phyloP scores from a whole-genome alignment of 2,329 filamentous ascomycete species.

The Sarocladium brachiariae region DNA sequence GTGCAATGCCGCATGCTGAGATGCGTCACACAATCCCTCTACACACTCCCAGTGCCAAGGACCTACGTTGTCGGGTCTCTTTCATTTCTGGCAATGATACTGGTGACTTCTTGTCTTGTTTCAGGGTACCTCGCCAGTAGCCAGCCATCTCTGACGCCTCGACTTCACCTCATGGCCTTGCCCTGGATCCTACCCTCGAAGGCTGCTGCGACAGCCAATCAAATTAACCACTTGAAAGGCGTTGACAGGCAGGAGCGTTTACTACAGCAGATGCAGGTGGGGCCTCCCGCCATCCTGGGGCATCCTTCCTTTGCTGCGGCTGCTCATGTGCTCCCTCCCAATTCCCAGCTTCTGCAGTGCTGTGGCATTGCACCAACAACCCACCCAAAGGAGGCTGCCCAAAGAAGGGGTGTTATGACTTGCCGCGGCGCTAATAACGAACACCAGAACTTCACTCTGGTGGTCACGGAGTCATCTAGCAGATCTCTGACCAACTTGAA shows the following conservation, averaged over 20 bases:
- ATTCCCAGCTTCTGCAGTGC: neutral
- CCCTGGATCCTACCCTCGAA: too few species aligned
- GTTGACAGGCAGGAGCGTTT: neutral
- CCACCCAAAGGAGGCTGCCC: too few species aligned
- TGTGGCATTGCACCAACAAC: neutral
- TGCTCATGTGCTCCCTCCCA: constrained; percentile 8
- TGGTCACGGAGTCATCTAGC: neutral
- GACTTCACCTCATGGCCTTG: too few species aligned
- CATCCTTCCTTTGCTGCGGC: neutral
- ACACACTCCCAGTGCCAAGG: too few species aligned
- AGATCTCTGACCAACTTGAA: neutral
- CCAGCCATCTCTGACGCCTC: too few species aligned
- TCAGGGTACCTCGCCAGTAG: too few species aligned
- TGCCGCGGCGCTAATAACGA: constrained; percentile 1
- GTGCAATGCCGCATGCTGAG: neutral
- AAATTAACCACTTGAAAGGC: too few species aligned
- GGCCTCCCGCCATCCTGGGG: neutral
- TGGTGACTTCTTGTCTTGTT: too few species aligned
- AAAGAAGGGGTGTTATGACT: neutral
- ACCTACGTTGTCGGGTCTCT: too few species aligned
- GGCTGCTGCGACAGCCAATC: too few species aligned
- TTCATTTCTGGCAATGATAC: too few species aligned
- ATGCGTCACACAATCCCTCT: neutral
- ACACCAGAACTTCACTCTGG: neutral
- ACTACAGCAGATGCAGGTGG: neutral